Base-by-base conservation (phyloP, 2,329 filamentous ascomycete genomes). In the Diaporthe ilicicola region DNA sequence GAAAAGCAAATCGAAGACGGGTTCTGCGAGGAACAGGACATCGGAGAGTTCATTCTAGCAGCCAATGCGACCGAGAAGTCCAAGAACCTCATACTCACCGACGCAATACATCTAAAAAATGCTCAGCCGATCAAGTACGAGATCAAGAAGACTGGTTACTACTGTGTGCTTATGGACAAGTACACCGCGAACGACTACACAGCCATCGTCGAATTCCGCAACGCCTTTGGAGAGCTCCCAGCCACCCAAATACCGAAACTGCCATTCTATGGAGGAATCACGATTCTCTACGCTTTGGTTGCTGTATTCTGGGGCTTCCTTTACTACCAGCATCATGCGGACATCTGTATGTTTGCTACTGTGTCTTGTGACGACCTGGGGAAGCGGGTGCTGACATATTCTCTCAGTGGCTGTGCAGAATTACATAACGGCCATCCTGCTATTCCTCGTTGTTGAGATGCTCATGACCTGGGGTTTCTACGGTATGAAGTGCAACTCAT, bases 401-500 rank as follows among this genome's bases (percentile, higher is more conserved):
- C 53, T 67, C 8, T 73, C n/a, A 93, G 91, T 99, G 78, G 92
- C 97, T 19, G 96, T 99, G 2, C 96, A 99, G 82, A 99, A 99
- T 81, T 99, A 99, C 81, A 98, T 99, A 76, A 99, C 96, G 0
- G 95, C 96, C 12, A 99, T 98, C 72, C 86, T 99, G 62, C 90
- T 96, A 66, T 99, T 99, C 83, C 85, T 99, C 53, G 94, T 98
- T 19, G 83, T 98, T 19, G 96, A 99, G 81, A 97, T 98, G 91
- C 86, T 98, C 78, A 95, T 98, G 89, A 99, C 96, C 2, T 99
- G 96, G 96, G 94, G 94, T 53, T 99, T 97, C 84, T 99, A 98
- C 81, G 91, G 91, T 93, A 84, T 72, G 27, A 29, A 62, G n/a
- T 22, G 17, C 19, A 7, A 24, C n/a, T 2, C 37, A 56, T 51